Conservation (phyloP, 148 eudicot genomes). For the Mesembryanthemum crystallinum region DNA sequence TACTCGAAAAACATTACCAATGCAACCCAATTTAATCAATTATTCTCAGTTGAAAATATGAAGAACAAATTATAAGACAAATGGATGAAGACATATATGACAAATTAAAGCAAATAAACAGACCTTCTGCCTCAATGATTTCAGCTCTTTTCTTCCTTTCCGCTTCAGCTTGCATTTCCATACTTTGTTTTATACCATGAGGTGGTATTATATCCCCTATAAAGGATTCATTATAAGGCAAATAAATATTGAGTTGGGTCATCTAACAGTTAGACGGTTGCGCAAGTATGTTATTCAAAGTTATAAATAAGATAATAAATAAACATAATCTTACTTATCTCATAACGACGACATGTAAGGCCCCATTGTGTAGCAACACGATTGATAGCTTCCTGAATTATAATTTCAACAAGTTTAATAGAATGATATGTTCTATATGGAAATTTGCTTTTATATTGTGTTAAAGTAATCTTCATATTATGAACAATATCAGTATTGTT, state of each 20-base stretch:
- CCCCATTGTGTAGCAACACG: conserved; percentile 93
- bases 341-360: conserved; percentile 83
- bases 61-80: not conserved
- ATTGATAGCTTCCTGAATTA: conserved; percentile 66
- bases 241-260: too few relatives aligned
- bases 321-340: conserved; percentile 61
- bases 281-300: not conserved
- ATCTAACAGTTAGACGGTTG: too few relatives aligned
- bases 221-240: too few relatives aligned
- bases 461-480: too few relatives aligned
- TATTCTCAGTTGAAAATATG: too few relatives aligned
- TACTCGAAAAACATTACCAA: too few relatives aligned
- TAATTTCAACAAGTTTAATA: too few relatives aligned
- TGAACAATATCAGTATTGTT: too few relatives aligned
- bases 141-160: conserved; percentile 94
- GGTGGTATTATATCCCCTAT: conserved; percentile 99
- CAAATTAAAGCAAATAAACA: not conserved
- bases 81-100: not conserved
- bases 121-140: conserved; percentile 94
- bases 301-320: not conserved
- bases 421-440: too few relatives aligned
- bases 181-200: conserved; percentile 69
- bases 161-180: conserved; percentile 99
- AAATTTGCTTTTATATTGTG: too few relatives aligned
- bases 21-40: too few relatives aligned